Base-by-base conservation (phyloP, 1,284 basidiomycete species). In the Fistulina hepatica region DNA sequence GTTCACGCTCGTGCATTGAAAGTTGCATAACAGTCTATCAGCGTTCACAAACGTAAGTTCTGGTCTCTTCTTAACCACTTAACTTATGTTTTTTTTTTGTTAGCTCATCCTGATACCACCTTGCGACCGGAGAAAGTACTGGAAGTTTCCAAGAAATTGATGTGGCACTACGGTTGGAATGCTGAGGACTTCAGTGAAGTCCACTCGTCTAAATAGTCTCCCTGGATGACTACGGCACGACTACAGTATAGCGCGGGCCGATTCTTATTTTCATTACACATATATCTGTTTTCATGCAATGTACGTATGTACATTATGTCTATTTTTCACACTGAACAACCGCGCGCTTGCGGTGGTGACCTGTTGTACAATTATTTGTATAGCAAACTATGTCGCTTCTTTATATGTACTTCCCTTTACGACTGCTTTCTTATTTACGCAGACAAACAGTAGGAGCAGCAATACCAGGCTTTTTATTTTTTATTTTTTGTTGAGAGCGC, bases 71-170 rank as follows among this genome's bases (percentile, higher is more conserved):
- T 38, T 23, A 17, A 17, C 9, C 28, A 32, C 20, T 36, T 13
- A 28, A 28, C 17, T 30, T 24, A 23, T 27, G 39, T 19, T 33
- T 24, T 8, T 17, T 26, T 15, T 35, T 23, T 41, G 31, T 30
- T 45, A 81, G 82, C 82, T 9, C 82, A 85, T 48, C 81, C 81
- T 15, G 76, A 81, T 50, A 56, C 73, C 4, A 80, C 77, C 5
- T 53, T 85, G 16, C 56, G 69, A 4, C 68, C 71, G 3, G 44
- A 63, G 34, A 64, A 56, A 48, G 49, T 85, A 26, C 69, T 66
- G 42, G 56, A 65, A 3, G 74, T 68, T 45, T 65, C 76, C 16
- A 76, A 72, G 56, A 71, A 64, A 41, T 52, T 85, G 43, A 74
- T 71, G 52, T 53, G 59, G 2, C 64, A 65, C 36, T 85, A 85